These are phyloP conservation scores for Wakefieldia striispora DNA, from an alignment of 768 basidiomycete species.

Conservation along the genomic window DNA sequence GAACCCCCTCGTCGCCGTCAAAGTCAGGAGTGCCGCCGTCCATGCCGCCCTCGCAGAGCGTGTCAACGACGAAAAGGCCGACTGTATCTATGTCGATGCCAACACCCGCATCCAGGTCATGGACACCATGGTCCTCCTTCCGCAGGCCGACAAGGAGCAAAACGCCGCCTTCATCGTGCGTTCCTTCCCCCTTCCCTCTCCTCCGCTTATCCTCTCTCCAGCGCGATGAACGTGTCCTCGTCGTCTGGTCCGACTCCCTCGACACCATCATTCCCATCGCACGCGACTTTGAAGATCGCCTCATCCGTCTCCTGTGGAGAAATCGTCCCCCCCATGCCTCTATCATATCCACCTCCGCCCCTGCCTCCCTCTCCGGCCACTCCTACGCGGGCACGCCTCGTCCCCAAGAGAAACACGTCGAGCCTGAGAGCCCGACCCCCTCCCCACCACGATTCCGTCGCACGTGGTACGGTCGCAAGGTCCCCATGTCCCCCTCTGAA, in stretches of 20 bases:
- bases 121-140: slow-evolving; percentile 74
- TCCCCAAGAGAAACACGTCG: slow-evolving; percentile 12
- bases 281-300: slow-evolving; percentile 54
- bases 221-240: slow-evolving; percentile 81
- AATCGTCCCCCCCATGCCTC: slow-evolving; percentile 31
- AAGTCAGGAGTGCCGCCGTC: slow-evolving; percentile 48
- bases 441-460: slow-evolving; percentile 37
- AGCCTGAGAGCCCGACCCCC: slow-evolving; percentile 18
- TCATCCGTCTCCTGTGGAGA: slow-evolving; percentile 57
- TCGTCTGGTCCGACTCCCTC: slow-evolving; percentile 82
- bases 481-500: slow-evolving; percentile 36
- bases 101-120: slow-evolving; percentile 79
- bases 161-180: slow-evolving; percentile 70
- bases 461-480: slow-evolving; percentile 63
- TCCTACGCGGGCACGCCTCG: slow-evolving; percentile 28
- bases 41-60: slow-evolving; percentile 50
- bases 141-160: slow-evolving; percentile 43
- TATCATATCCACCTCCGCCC: slow-evolving; percentile 28
- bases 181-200: slow-evolving; percentile 13
- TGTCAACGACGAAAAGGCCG: slow-evolving; percentile 23
- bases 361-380: slow-evolving; percentile 37
- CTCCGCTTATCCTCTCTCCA: slow-evolving; percentile 21
- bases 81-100: slow-evolving; percentile 45
- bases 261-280: slow-evolving; percentile 62
- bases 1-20: slow-evolving; percentile 56